A percentile compares a stretch with the other conserved stretches of the same genome.
These are phyloP conservation scores for Rhodotorula babjevae DNA, from an alignment of 768 basidiomycete genomes.

Conservation along the genomic window DNA sequence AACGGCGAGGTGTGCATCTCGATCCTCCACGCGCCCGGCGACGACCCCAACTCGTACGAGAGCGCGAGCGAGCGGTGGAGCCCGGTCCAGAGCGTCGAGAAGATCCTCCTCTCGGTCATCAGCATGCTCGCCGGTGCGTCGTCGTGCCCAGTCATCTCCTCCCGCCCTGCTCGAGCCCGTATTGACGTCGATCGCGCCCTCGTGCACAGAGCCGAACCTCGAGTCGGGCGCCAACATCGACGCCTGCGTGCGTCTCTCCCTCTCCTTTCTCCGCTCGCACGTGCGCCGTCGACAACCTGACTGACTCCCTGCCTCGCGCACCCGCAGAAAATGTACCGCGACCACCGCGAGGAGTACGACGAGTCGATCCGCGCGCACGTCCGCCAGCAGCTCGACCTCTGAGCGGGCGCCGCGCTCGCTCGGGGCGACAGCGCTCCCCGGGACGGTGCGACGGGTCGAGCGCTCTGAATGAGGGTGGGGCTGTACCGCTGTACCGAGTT, in stretches of 20 bases:
- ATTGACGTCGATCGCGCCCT: conserved; percentile 40
- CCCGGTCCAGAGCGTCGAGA: conserved; percentile 97
- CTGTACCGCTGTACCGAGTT: no score
- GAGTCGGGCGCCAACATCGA: conserved; percentile 91
- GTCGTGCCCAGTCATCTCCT: background rate
- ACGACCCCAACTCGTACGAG: conserved; percentile 70
- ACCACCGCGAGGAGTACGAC: conserved; percentile 83
- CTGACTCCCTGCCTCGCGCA: no score
- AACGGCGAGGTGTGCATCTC: conserved; percentile 98
- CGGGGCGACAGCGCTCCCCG: background rate
- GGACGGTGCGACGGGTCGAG: no score
- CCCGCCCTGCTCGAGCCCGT: background rate
- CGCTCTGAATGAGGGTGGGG: no score
- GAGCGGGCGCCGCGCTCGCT: background rate
- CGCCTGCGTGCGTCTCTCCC: conserved; percentile 32
- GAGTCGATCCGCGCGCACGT: conserved; percentile 75
- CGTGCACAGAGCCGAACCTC: conserved; percentile 74
- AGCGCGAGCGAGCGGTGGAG: conserved; percentile 94
- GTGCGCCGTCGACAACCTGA: background rate
- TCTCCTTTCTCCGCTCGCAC: background rate
- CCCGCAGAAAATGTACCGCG: conserved; percentile 73
- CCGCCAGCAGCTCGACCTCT: conserved; percentile 68
- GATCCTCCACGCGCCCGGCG: conserved; percentile 78
- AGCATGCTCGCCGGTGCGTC: conserved; percentile 72
- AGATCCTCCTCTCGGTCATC: conserved; percentile 83